phyloP scores from a whole-genome alignment of 2,329 filamentous ascomycete genomes.

The Cladophialophora bantiana region DNA sequence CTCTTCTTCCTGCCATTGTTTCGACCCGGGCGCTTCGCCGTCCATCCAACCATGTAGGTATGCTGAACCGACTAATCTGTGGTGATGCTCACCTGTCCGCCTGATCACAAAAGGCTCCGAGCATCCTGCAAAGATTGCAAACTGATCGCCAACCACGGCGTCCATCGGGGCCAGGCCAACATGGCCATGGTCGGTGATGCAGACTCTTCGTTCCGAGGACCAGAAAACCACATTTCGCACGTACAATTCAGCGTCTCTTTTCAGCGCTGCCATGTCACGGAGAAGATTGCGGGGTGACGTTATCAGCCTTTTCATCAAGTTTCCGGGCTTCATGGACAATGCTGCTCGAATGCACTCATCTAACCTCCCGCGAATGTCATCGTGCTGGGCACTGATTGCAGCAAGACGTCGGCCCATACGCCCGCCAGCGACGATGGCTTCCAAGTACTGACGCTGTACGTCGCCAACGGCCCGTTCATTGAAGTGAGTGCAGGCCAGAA shows the following conservation, averaged over 20 bases:
- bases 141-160: not conserved
- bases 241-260: not conserved
- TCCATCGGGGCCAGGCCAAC: not conserved
- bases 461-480: not conserved
- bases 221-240: not conserved
- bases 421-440: not conserved
- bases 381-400: not conserved
- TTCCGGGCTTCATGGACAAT: not conserved
- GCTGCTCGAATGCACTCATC: not conserved
- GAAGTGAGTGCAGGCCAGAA: not conserved
- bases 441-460: not conserved
- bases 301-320: not conserved
- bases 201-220: conserved; percentile 1
- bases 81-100: not conserved
- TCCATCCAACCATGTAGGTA: conserved; percentile 3
- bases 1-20: not conserved
- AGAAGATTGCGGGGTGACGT: not conserved
- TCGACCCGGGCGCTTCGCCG: not conserved
- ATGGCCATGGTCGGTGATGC: conserved; percentile 3
- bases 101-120: not conserved
- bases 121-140: not conserved
- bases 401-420: not conserved
- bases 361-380: not conserved
- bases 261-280: not conserved
- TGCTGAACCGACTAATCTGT: not conserved